Base-by-base conservation (phyloP, 148 eudicot genomes). In the Pharnaceum exiguum region DNA sequence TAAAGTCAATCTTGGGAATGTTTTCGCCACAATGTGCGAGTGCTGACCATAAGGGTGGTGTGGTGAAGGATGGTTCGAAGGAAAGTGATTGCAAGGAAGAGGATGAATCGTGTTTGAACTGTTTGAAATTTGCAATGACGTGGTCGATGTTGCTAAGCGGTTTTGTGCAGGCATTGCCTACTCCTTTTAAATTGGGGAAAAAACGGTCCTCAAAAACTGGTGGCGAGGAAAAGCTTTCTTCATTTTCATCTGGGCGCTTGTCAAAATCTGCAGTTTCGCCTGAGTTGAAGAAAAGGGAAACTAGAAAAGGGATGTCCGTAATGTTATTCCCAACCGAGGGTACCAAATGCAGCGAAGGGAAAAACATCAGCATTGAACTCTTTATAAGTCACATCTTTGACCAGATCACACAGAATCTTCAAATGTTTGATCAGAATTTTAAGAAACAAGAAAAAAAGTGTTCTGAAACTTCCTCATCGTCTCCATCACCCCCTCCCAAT, bases 121-220 rank as follows among this genome's bases (percentile, higher is more conserved):
- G 96, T 70, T 75, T 87, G 68, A 77, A 82, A 66, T 77, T 87
- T 77, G 88, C 82, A 16, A 72, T 91, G 56, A 77, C 81, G 7
- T 79, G 95, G 85, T 85, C 95, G 0, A 45, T 76, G 74, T 65
- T 85, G 75, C 48, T 85, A 53, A 79, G 73, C 66, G 84, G 88
- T 8, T 79, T 85, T 71, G 78, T 71, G 33, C 96, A 85, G 55
- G 73, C 81, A 29, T 72, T 91, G 51, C 94, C 85, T 5, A 63
- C 42, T 40, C 79, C 82, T 7, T 81, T 82, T 56, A 88, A 75
- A 60, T 44, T 39, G 18, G 79, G 77, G 58, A 89, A 79, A 59
- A 90, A 74, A 52, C 48, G 71, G 35, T 40, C 68, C 62, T 77
- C 57, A 16, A 85, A 85, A 71, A 47, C 5, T 12, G 62, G 56